Percentiles rank a stretch among this genome's conserved stretches.
phyloP scores from a whole-genome alignment of 2,329 filamentous ascomycete genomes.

The Aspergillus bombycis region DNA sequence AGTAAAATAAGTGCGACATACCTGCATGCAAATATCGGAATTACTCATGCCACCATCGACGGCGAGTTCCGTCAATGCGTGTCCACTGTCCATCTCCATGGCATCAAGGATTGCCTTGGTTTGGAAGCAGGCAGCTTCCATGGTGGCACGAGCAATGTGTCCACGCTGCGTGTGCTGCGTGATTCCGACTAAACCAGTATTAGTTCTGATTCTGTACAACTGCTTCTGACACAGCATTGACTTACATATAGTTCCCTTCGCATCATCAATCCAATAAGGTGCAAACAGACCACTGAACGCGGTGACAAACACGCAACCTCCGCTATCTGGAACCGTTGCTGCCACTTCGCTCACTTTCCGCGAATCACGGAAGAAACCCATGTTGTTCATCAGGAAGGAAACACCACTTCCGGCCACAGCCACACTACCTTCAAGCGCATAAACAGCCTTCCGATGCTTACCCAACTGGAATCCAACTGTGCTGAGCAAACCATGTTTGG shows the following conservation, averaged over 20 bases:
- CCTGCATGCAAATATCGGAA: conserved; percentile 85
- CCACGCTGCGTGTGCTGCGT: conserved; percentile 83
- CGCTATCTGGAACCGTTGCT: conserved; percentile 70
- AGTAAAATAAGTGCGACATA: conserved; percentile 35
- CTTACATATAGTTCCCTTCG: conserved; percentile 80
- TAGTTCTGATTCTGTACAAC: conserved; percentile 6
- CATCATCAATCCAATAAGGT: conserved; percentile 93
- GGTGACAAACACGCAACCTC: conserved; percentile 83
- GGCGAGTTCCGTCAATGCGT: conserved; percentile 72
- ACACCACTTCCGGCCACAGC: conserved; percentile 81
- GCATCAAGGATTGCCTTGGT: conserved; percentile 89
- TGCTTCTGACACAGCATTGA: conserved; percentile 15
- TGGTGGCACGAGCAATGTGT: conserved; percentile 84
- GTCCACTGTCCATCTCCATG: conserved; percentile 83
- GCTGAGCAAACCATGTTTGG: conserved; percentile 78
- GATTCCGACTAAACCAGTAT: conserved; percentile 64
- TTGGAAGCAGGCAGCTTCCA: conserved; percentile 91
- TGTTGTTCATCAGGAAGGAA: conserved; percentile 71
- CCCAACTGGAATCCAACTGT: conserved; percentile 87
- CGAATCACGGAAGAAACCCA: conserved; percentile 64
- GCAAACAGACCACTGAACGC: conserved; percentile 90
- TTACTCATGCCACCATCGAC: conserved; percentile 91
- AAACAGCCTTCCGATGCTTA: conserved; percentile 67
- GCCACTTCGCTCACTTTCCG: conserved; percentile 68
- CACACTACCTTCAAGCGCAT: conserved; percentile 82